Base-by-base conservation (phyloP, 2,329 filamentous ascomycete species). In the Fulvia fulva region DNA sequence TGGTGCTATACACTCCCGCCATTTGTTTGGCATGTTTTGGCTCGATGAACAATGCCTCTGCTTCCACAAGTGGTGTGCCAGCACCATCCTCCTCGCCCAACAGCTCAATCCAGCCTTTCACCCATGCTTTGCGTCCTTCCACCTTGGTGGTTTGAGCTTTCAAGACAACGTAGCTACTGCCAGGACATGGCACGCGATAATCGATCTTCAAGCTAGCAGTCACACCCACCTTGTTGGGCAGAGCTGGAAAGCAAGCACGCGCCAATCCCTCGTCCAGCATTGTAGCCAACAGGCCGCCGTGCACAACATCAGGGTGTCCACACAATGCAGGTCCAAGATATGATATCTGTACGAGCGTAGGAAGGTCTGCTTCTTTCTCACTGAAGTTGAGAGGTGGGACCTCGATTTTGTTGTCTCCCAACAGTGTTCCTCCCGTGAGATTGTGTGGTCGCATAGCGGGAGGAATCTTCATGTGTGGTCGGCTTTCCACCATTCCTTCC, bases 101-200 rank as follows among this genome's bases (percentile, higher is more conserved):
- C 56, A 90, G 87, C 81, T 96, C 91, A 67, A 97, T 87, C 66
- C 85, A 83, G 1, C 91, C 94, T 76, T 89, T 87, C 1, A 97
- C 91, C 91, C 91, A 97, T 12, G 91, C 93, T 78, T 97, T 97
- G 62, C 94, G 82, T 0, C 94, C 93, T 71, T 97, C 91, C 1
- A 93, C 89, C 77, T 88, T 92, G 9, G 84, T 87, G 21, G 92
- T 96, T 71, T 85, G 83, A 3, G 90, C 92, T 61, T 83, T 82
- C 58, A 99, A 76, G 45, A 96, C 90, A 28, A 95, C 78, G 70
- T 88, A 94, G 60, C 83, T 83, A 22, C 85, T 83, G 5, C 91
- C 91, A 67, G 83, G 85, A 46, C 89, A 87, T 4, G 94, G 94
- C 61, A 85, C 85, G 67, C 88, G 86, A 76, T 97, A 99, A 74